phyloP scores from a whole-genome alignment of 225 moss, liverwort and hornwort species.

The Climacium dendroides region DNA sequence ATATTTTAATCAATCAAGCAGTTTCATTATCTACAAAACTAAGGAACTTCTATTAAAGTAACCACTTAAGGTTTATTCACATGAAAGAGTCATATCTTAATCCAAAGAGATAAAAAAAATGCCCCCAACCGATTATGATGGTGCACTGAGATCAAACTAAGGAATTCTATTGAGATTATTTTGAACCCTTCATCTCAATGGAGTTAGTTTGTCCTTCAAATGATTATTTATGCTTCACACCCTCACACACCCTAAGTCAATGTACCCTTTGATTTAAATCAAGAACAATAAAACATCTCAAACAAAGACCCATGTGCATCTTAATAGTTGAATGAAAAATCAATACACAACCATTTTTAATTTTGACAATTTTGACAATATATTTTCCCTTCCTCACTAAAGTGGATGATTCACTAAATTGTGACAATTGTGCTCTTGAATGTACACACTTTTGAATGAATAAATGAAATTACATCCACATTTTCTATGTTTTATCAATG shows the following conservation, averaged over 20 bases:
- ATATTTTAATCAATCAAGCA: background rate
- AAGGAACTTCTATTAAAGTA: background rate
- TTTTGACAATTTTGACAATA: background rate
- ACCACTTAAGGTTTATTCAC: fast-evolving
- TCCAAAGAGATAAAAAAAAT: background rate
- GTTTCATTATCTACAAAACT: background rate
- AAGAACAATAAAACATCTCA: background rate
- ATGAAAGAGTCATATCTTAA: background rate
- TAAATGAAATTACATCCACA: too few relatives aligned
- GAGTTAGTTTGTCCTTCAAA: background rate
- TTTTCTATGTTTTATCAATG: background rate
- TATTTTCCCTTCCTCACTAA: too few relatives aligned
- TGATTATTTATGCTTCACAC: background rate
- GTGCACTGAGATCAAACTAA: background rate
- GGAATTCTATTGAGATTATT: background rate
- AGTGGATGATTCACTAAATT: background rate
- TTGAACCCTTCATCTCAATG: background rate
- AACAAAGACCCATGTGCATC: fast-evolving
- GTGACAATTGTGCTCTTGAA: background rate
- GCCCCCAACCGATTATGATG: background rate
- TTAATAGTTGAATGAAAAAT: background rate
- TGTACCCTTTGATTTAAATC: background rate
- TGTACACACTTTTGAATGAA: background rate
- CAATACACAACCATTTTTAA: background rate
- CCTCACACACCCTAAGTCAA: fast-evolving